Conservation (phyloP, 805 yeast genomes). For the Kregervanrija pseudodelftensis region DNA sequence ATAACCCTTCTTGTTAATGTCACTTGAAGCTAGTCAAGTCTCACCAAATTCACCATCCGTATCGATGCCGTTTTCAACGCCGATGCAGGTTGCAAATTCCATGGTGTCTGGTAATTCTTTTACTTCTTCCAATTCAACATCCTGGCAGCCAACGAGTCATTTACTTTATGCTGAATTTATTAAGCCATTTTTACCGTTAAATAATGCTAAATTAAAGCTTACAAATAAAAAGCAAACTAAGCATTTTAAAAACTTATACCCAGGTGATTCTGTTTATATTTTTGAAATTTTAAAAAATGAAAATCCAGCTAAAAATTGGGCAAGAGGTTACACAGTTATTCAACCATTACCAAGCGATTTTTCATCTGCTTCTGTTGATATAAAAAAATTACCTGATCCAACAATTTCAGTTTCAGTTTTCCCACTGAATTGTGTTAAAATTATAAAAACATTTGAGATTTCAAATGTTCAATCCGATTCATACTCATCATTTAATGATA, state of each 20-base stretch:
- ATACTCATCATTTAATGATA: constrained; percentile 4
- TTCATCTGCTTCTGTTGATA: constrained; percentile 49
- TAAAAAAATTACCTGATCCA: constrained; percentile 56
- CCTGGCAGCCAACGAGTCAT: constrained; percentile 6
- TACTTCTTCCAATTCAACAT: background rate
- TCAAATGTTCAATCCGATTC: background rate
- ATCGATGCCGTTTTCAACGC: too few species aligned
- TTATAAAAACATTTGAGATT: constrained; percentile 31
- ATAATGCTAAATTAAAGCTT: background rate
- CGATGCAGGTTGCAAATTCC: too few species aligned
- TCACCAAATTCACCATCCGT: too few species aligned
- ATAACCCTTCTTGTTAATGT: too few species aligned
- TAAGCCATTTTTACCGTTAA: constrained; percentile 3
- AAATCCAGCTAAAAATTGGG: constrained; percentile 51
- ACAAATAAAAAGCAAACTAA: too few species aligned
- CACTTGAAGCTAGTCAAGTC: too few species aligned
- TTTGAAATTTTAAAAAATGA: constrained; percentile 9
- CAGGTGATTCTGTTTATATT: constrained; percentile 10
- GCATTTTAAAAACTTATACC: constrained; percentile 7
- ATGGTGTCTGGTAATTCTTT: too few species aligned
- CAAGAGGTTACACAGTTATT: constrained; percentile 65
- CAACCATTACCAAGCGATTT: constrained; percentile 68
- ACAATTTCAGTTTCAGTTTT: constrained; percentile 49
- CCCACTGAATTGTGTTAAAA: constrained; percentile 49
- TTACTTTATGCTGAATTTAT: constrained; percentile 5